These are phyloP conservation scores for Boechera stricta DNA, from an alignment of 345 rosid genomes.

Conservation along the genomic window DNA sequence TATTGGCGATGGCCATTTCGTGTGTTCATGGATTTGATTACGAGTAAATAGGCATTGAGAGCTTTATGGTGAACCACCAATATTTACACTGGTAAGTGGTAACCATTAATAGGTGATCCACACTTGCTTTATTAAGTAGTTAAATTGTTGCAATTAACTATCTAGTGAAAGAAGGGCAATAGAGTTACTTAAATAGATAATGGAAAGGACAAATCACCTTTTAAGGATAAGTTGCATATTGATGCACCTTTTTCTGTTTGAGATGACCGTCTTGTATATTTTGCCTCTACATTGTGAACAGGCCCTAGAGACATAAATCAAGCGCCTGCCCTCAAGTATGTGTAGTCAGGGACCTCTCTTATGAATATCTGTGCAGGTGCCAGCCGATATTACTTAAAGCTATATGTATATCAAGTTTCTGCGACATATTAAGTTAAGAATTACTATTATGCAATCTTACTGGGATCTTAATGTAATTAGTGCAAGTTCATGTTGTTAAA, in stretches of 20 bases:
- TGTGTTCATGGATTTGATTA: no score
- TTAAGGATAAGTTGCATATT: no score
- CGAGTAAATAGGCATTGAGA: no score
- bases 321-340: not conserved
- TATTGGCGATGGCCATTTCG: no score
- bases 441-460: no score
- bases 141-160: not conserved
- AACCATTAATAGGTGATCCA: not conserved
- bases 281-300: not conserved
- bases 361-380: constrained; percentile 61
- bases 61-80: no score
- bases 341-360: not conserved
- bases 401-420: no score
- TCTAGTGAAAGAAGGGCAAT: constrained; percentile 4
- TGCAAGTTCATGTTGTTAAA: no score
- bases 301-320: not conserved
- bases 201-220: no score
- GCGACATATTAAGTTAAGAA: no score
- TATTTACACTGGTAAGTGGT: no score
- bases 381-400: constrained; percentile 71
- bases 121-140: not conserved
- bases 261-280: not conserved
- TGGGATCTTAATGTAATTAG: no score
- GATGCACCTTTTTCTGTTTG: not conserved
- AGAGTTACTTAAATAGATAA: constrained; percentile 20